Percentiles rank a stretch among this genome's conserved stretches.
Evolutionary conservation across 139 green algal species (phyloP).

Genomic region (Asterochloris erici): DNA sequence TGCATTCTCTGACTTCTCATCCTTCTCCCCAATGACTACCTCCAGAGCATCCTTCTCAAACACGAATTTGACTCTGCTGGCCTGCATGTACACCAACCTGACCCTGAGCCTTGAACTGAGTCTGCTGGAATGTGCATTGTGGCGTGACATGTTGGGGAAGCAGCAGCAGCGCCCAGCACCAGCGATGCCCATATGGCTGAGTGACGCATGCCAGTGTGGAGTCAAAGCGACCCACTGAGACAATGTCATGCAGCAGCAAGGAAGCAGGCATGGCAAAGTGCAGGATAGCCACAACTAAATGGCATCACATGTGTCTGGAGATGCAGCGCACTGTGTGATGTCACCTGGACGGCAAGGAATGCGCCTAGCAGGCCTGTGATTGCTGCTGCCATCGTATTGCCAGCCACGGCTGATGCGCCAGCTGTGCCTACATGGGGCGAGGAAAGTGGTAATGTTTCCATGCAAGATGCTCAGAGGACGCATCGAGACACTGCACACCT

Average conservation of each 20-base stretch:
- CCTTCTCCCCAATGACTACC: slow-evolving; percentile 52
- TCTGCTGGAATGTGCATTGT: too few relatives aligned
- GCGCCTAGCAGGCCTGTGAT: slow-evolving; percentile 15
- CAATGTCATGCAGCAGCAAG: not conserved
- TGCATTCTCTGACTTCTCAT: slow-evolving; percentile 73
- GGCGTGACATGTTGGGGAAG: not conserved
- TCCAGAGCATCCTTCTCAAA: slow-evolving; percentile 73
- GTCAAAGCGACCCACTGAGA: not conserved
- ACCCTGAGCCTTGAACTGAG: too few relatives aligned
- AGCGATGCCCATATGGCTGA: not conserved
- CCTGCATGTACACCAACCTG: slow-evolving; percentile 30
- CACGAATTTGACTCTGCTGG: slow-evolving; percentile 71
- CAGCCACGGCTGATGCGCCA: slow-evolving; percentile 7
- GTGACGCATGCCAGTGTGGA: not conserved
- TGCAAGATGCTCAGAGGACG: too few relatives aligned
- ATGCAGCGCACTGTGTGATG: not conserved
- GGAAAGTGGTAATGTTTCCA: not conserved
- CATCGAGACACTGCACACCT: too few relatives aligned
- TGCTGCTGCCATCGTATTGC: slow-evolving; percentile 4
- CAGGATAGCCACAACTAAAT: not conserved
- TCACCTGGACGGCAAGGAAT: slow-evolving; percentile 20
- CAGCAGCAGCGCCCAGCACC: not conserved
- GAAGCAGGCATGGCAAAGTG: too few relatives aligned
- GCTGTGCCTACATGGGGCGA: slow-evolving; percentile 2
- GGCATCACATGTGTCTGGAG: not conserved